A percentile compares a stretch with the other conserved stretches of the same genome.
Conservation (phyloP, 345 rosid species). For the Gossypium mustelinum region DNA sequence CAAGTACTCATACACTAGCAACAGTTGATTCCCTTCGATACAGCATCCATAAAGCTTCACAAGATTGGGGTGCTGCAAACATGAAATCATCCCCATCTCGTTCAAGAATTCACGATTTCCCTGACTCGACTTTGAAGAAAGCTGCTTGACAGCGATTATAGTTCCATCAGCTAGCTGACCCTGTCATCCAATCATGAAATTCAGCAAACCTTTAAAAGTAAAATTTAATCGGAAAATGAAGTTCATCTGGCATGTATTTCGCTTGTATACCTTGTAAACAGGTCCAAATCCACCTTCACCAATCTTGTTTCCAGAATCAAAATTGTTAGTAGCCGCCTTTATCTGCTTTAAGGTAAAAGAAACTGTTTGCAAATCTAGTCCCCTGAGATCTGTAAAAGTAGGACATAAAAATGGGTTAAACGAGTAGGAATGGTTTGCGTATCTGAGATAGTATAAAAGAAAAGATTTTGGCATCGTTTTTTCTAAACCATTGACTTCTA, state of each 20-base stretch:
- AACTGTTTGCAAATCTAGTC: conserved; percentile 37
- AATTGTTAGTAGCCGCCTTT: conserved; percentile 33
- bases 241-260: not conserved
- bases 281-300: conserved; percentile 48
- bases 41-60: conserved; percentile 42
- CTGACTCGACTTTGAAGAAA: conserved; percentile 36
- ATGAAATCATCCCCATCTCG: conserved; percentile 38
- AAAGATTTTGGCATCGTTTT: not conserved
- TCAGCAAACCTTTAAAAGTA: not conserved
- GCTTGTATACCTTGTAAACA: conserved; percentile 30
- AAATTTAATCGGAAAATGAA: not conserved
- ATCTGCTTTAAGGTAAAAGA: conserved; percentile 34
- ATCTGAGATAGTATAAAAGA: not conserved
- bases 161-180: conserved; percentile 36
- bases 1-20: conserved; percentile 41
- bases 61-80: conserved; percentile 42
- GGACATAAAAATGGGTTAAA: not conserved
- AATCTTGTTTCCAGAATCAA: conserved; percentile 29
- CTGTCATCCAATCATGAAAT: conserved; percentile 15
- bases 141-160: conserved; percentile 35
- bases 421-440: not conserved
- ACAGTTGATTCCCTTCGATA: conserved; percentile 32
- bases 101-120: conserved; percentile 44
- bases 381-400: conserved; percentile 18
- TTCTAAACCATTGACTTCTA: not conserved